Evolutionary conservation across 2,329 filamentous ascomycete genomes (phyloP).

Genomic region (Paecilomyces sp.): DNA sequence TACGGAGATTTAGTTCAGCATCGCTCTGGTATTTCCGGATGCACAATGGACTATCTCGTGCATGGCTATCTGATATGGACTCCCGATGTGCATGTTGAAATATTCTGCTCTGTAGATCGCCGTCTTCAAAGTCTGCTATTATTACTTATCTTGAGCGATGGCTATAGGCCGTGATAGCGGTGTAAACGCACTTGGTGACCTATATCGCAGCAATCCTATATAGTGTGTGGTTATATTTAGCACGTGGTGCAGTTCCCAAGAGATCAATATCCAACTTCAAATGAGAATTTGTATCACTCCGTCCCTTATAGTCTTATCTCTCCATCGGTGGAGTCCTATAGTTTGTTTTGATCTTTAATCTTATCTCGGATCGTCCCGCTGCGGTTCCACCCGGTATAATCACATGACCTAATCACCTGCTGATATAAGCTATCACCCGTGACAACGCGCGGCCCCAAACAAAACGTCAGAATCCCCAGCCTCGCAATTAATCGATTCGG

Average conservation of each 20-base stretch:
- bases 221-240: too few species aligned
- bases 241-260: too few species aligned
- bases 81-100: too few species aligned
- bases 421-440: slow-evolving; percentile 22
- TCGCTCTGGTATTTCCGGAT: neutral
- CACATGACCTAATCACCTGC: neutral
- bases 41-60: neutral
- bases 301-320: too few species aligned
- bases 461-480: slow-evolving; percentile 25
- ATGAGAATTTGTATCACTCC: too few species aligned
- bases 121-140: too few species aligned
- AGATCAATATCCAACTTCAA: too few species aligned
- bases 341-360: neutral
- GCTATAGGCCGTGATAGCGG: too few species aligned
- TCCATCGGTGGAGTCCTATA: neutral
- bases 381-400: neutral
- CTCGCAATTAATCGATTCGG: slow-evolving; percentile 18
- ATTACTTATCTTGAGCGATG: too few species aligned
- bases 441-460: slow-evolving; percentile 14
- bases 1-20: neutral
- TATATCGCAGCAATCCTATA: too few species aligned
- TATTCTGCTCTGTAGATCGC: too few species aligned
- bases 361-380: neutral
- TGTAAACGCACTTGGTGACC: too few species aligned
- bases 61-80: neutral